Evolutionary conservation across 225 moss, liverwort and hornwort species (phyloP).

Genomic region (Climacium dendroides): DNA sequence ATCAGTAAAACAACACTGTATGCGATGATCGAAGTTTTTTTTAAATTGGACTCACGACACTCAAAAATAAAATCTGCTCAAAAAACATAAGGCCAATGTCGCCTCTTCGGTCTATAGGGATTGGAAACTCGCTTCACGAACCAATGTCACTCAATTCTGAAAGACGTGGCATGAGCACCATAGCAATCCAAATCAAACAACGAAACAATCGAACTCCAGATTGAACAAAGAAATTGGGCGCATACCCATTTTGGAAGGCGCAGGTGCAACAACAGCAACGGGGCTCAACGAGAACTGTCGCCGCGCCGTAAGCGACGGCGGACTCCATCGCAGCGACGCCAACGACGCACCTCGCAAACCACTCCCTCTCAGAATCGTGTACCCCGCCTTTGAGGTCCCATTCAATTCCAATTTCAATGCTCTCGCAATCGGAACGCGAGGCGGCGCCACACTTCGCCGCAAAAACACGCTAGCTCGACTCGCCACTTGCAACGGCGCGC

Average conservation of each 20-base stretch:
- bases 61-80: not conserved
- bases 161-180: not conserved
- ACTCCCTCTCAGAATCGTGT: not conserved
- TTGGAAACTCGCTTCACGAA: not conserved
- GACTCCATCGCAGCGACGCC: constrained; percentile 11
- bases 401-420: not conserved
- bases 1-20: not conserved
- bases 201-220: not conserved
- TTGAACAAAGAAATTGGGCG: not conserved
- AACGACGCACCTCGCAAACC: constrained; percentile 10
- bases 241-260: constrained; percentile 57
- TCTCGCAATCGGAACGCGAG: not conserved
- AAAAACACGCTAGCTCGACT: constrained; percentile 18
- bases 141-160: not conserved
- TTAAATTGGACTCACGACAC: not conserved
- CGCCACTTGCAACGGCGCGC: constrained; percentile 14
- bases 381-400: not conserved
- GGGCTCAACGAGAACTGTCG: constrained; percentile 36
- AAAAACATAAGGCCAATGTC: not conserved
- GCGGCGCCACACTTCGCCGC: not conserved
- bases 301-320: constrained; percentile 5
- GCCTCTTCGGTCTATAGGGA: not conserved
- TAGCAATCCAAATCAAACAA: not conserved
- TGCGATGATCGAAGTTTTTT: not conserved
- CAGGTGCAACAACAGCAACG: constrained; percentile 57